Percentiles rank a stretch among this genome's conserved stretches.
phyloP scores from a whole-genome alignment of 345 rosid genomes.

The Xanthoceras sorbifolium region DNA sequence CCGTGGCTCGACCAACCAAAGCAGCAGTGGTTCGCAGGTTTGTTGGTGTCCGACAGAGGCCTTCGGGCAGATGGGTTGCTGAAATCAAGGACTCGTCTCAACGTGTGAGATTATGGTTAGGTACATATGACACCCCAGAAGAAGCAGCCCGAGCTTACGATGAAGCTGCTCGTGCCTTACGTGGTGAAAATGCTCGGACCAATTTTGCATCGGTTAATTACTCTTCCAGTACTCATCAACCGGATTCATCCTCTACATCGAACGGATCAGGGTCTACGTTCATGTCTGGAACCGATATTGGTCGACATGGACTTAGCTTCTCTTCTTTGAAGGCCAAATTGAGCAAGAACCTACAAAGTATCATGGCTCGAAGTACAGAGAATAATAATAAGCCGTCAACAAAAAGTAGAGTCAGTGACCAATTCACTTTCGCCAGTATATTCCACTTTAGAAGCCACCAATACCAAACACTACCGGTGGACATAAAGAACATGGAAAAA shows the following conservation, averaged over 20 bases:
- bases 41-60: slow-evolving; percentile 69
- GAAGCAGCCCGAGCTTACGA: slow-evolving; percentile 75
- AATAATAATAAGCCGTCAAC: slow-evolving; percentile 50
- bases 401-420: slow-evolving; percentile 66
- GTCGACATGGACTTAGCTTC: slow-evolving; percentile 46
- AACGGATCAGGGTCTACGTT: slow-evolving; percentile 15
- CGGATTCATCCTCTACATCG: slow-evolving; percentile 18
- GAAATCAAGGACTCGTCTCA: slow-evolving; percentile 79
- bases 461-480: slow-evolving; percentile 38
- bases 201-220: slow-evolving; percentile 40
- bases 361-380: slow-evolving; percentile 46
- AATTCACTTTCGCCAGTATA: slow-evolving; percentile 63
- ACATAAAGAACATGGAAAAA: slow-evolving; percentile 51
- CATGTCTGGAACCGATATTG: slow-evolving; percentile 21
- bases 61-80: slow-evolving; percentile 78
- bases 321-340: slow-evolving; percentile 60
- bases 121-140: slow-evolving; percentile 72
- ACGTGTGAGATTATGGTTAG: slow-evolving; percentile 65
- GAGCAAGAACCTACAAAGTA: slow-evolving; percentile 65
- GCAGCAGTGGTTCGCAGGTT: slow-evolving; percentile 41
- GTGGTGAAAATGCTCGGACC: slow-evolving; percentile 69
- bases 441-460: slow-evolving; percentile 50
- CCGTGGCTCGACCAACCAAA: slow-evolving; percentile 26
- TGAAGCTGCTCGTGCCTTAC: slow-evolving; percentile 72
- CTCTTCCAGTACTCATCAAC: slow-evolving; percentile 4